Base-by-base conservation (phyloP, 805 yeast species). In the Metschnikowia reukaufii region DNA sequence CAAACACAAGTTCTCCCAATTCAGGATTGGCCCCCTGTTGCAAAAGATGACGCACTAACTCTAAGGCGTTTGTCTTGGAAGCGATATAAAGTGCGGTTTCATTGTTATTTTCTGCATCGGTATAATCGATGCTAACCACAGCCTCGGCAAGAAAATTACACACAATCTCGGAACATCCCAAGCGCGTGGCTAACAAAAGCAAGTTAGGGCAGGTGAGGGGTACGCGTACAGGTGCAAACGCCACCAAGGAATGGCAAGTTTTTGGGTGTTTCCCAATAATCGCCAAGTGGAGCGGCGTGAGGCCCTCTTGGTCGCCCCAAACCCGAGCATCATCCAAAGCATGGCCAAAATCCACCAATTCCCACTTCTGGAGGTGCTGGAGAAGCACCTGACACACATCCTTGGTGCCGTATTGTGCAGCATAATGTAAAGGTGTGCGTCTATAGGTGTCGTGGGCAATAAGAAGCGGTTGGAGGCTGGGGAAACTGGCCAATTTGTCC, bases 51-150 rank as follows among this genome's bases (percentile, higher is more conserved):
- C 76, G 69, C 6, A 83, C 88, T 18, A 84, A 67, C 1, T 75
- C 75, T 8, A 66, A 49, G 44, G 75, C 66, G 58, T 86, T 81
- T 60, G 83, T 66, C 62, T 85, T 88, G 1, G 90, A 68, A 4
- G 96, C 91, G 44, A 86, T 74, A 61, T 85, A 90, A n/a, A 92
- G 70, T 0, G 96, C 83, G 1, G 97, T 86, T 63, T 92, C 98
- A 56, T 64, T 59, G 42, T 73, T 76, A 49, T 78, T 73, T 27
- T 80, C 83, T 2, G 64, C 62, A 51, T 85, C 88, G 21, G 75
- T 73, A 56, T 71, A 84, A 63, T 91, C 73, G 35, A 89, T 72
- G 53, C 84, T 80, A 38, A 87, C 77, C 1, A 84, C 83, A 17
- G 81, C 74, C 40, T 79, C 73, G 9, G 65, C 63, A 19, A 88